Evolutionary conservation across 2,329 filamentous ascomycete genomes (phyloP).

Genomic region (Pestalotiopsis fici): DNA sequence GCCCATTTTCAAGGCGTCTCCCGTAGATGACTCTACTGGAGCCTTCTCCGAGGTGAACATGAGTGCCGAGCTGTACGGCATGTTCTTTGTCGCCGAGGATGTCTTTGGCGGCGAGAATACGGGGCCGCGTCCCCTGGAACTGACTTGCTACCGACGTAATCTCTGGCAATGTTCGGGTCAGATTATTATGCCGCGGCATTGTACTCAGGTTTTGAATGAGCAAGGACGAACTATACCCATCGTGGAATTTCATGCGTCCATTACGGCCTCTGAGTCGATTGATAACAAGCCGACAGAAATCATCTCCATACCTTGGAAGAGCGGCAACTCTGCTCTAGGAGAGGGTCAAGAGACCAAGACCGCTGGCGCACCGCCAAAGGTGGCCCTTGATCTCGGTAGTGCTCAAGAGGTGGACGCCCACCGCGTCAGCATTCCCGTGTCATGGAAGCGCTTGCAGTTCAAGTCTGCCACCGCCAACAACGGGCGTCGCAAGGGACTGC

Average conservation of each 20-base stretch:
- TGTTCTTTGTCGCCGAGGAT: conserved; percentile 86
- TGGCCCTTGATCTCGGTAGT: conserved; percentile 54
- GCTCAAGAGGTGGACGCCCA: conserved; percentile 76
- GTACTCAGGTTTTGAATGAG: conserved; percentile 69
- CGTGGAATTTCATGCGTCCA: conserved; percentile 76
- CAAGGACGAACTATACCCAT: conserved; percentile 78
- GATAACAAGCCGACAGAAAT: conserved; percentile 92
- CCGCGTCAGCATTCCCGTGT: conserved; percentile 78
- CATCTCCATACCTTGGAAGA: conserved; percentile 97
- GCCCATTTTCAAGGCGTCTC: conserved; percentile 58
- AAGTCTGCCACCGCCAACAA: conserved; percentile 97
- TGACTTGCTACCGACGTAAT: conserved; percentile 94
- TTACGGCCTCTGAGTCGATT: conserved; percentile 87
- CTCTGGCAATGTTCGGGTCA: conserved; percentile 93
- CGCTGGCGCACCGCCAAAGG: conserved; percentile 51
- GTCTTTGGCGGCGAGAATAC: conserved; percentile 65
- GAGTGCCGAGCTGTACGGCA: conserved; percentile 78
- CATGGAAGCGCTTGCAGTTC: conserved; percentile 94
- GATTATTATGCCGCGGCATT: conserved; percentile 74
- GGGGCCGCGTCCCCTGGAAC: conserved; percentile 64
- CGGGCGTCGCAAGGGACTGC: conserved; percentile 86
- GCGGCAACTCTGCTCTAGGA: conserved; percentile 55
- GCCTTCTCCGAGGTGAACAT: conserved; percentile 66
- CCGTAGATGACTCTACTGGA: conserved; percentile 65
- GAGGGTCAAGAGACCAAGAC: conserved; percentile 48